phyloP scores from a whole-genome alignment of 352 stramenopile species.

The Globisporangium rhizosaccharum region DNA sequence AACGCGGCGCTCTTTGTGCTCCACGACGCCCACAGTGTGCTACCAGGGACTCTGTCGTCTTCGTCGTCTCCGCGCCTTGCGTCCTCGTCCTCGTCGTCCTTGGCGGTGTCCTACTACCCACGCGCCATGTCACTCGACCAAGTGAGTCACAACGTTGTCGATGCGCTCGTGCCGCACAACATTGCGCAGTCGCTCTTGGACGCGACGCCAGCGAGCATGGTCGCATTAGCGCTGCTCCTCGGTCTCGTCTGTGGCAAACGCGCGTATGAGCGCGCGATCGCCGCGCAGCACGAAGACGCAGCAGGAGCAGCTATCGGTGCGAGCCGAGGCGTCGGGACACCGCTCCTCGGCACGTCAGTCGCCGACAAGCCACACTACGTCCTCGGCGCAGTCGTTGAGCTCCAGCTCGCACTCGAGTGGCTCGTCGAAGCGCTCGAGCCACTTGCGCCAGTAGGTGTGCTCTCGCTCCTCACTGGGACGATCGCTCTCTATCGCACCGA shows the following conservation, averaged over 20 bases:
- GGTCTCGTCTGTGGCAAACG: conserved; percentile 21
- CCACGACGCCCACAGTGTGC: conserved; percentile 20
- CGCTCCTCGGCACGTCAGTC: not conserved
- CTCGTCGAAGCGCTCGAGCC: conserved; percentile 25
- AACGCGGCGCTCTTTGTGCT: conserved; percentile 26
- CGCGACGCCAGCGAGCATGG: conserved; percentile 14
- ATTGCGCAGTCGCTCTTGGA: conserved; percentile 14
- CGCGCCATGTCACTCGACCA: not conserved
- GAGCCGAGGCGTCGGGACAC: no score
- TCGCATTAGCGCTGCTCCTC: conserved; percentile 16
- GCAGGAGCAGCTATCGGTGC: not conserved
- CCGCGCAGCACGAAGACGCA: conserved; percentile 15
- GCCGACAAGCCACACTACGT: conserved; percentile 33
- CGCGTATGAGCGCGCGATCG: conserved; percentile 18
- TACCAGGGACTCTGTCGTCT: conserved; percentile 1
- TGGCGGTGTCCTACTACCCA: conserved; percentile 22
- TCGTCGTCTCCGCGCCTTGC: not conserved
- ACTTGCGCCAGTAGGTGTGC: conserved; percentile 30
- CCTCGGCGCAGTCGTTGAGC: conserved; percentile 33
- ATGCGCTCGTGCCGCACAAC: conserved; percentile 18
- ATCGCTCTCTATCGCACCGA: conserved; percentile 38
- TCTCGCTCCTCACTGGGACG: conserved; percentile 32
- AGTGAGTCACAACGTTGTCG: conserved; percentile 7
- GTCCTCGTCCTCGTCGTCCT: not conserved
- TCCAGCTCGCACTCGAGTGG: conserved; percentile 48